Conservation (phyloP, 2,329 filamentous ascomycete species). For the Aspergillus udagawae region DNA sequence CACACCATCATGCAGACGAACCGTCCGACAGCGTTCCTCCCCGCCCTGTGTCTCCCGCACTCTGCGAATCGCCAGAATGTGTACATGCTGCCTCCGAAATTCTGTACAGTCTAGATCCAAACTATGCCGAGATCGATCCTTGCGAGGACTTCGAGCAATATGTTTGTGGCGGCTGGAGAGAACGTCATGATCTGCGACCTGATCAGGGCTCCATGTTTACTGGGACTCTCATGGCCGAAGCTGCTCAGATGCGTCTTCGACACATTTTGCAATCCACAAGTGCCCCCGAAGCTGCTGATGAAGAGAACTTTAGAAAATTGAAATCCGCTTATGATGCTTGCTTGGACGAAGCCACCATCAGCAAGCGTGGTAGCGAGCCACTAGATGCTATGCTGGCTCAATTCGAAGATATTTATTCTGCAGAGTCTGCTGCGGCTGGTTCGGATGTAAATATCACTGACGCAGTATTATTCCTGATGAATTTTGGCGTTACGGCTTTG, state of each 20-base stretch:
- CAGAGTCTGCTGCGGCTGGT: constrained; percentile 21
- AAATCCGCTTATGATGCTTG: constrained; percentile 63
- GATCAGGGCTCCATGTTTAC: constrained; percentile 61
- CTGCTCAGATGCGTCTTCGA: constrained; percentile 55
- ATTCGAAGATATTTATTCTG: constrained; percentile 47
- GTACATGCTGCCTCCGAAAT: constrained; percentile 61
- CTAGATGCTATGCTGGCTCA: constrained; percentile 54
- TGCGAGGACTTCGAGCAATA: constrained; percentile 67
- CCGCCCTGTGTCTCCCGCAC: constrained; percentile 14
- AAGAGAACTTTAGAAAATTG: constrained; percentile 61
- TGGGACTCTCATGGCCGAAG: constrained; percentile 58
- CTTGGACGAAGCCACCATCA: constrained; percentile 57
- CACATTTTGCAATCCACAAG: constrained; percentile 58
- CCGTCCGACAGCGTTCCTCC: constrained; percentile 11
- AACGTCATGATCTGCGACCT: constrained; percentile 60
- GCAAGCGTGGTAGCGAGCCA: constrained; percentile 53
- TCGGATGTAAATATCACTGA: constrained; percentile 29
- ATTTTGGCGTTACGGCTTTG: constrained; percentile 34
- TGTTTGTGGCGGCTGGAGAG: constrained; percentile 64
- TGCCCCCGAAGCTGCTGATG: constrained; percentile 28
- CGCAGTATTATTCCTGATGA: constrained; percentile 34
- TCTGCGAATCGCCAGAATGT: constrained; percentile 59
- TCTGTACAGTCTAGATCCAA: constrained; percentile 58
- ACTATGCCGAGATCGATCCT: constrained; percentile 61
- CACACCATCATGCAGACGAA: constrained; percentile 3